A percentile compares a stretch with the other conserved stretches of the same genome.
phyloP scores from a whole-genome alignment of 208 protist genomes.

The Trypanosoma rangeli region DNA sequence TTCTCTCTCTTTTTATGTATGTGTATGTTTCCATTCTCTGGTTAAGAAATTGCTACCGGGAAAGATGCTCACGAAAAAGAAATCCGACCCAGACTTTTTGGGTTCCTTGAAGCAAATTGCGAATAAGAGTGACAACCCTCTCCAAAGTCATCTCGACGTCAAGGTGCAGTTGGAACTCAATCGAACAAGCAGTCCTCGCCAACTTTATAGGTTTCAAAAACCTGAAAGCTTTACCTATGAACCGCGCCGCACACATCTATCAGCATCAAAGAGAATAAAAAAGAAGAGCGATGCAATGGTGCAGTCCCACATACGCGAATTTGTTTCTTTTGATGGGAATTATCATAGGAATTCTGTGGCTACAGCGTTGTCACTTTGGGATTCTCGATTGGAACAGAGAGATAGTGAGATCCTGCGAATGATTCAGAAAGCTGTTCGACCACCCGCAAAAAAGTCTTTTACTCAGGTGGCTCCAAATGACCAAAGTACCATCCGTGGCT shows the following conservation, averaged over 20 bases:
- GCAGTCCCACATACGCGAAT: not conserved
- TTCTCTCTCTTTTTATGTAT: conserved; percentile 4
- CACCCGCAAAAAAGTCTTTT: conserved; percentile 45
- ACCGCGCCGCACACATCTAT: not conserved
- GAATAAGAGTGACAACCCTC: conserved; percentile 30
- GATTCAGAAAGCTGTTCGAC: conserved; percentile 79
- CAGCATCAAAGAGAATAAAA: conserved; percentile 21
- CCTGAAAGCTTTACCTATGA: conserved; percentile 65
- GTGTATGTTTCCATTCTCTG: conserved; percentile 7
- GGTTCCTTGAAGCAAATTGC: conserved; percentile 15
- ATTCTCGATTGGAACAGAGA: conserved; percentile 51
- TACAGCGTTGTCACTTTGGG: conserved; percentile 13
- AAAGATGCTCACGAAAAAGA: conserved; percentile 28
- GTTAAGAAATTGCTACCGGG: conserved; percentile 1
- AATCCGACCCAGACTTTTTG: conserved; percentile 19
- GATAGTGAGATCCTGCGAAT: conserved; percentile 80
- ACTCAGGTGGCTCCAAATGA: conserved; percentile 87
- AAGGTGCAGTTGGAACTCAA: conserved; percentile 80
- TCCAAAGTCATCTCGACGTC: conserved; percentile 56
- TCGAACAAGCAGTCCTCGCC: conserved; percentile 40
- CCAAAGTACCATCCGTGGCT: conserved; percentile 56
- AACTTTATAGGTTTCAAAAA: conserved; percentile 83
- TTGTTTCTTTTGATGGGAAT: not conserved
- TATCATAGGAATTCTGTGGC: not conserved
- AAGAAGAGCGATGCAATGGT: conserved; percentile 4